Evolutionary conservation across 139 green algal genomes (phyloP).

Genomic region (Axilococcus clingmanii): DNA sequence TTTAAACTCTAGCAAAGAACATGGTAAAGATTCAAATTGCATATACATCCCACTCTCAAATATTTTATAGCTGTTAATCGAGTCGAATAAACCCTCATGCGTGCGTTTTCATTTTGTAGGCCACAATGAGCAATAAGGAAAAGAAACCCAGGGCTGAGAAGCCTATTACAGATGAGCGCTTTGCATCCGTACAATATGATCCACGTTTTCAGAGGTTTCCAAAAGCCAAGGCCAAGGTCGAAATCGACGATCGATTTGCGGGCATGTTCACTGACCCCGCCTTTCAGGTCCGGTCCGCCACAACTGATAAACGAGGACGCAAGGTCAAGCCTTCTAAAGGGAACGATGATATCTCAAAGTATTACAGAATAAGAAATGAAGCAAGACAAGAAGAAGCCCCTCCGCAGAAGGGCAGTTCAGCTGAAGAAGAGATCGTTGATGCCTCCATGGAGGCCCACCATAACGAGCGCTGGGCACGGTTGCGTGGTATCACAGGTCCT

Average conservation of each 20-base stretch:
- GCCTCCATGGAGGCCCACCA: slow-evolving; percentile 7
- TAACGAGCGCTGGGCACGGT: slow-evolving; percentile 43
- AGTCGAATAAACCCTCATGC: no score
- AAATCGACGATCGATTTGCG: slow-evolving; percentile 80
- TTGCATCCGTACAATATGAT: slow-evolving; percentile 67
- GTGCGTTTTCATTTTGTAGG: not conserved
- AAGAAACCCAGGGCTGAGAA: slow-evolving; percentile 1
- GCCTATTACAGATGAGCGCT: slow-evolving; percentile 48
- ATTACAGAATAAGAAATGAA: slow-evolving; percentile 63
- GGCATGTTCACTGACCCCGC: slow-evolving; percentile 40
- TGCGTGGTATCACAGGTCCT: slow-evolving; percentile 24
- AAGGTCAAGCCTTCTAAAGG: slow-evolving; percentile 38
- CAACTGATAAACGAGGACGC: slow-evolving; percentile 78
- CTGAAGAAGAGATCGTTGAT: slow-evolving; percentile 10
- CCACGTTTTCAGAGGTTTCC: slow-evolving; percentile 77
- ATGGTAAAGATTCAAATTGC: no score
- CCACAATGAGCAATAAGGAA: slow-evolving; percentile 11
- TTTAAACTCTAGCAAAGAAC: no score
- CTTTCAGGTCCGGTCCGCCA: slow-evolving; percentile 37
- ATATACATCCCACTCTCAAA: no score
- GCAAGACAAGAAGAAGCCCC: slow-evolving; percentile 29
- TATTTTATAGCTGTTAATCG: no score
- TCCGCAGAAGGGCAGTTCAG: slow-evolving; percentile 4
- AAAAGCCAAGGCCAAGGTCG: slow-evolving; percentile 54
- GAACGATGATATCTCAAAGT: slow-evolving; percentile 53